Evolutionary conservation across 2,329 filamentous ascomycete species (phyloP).

Genomic region (Ophiostoma sp.): DNA sequence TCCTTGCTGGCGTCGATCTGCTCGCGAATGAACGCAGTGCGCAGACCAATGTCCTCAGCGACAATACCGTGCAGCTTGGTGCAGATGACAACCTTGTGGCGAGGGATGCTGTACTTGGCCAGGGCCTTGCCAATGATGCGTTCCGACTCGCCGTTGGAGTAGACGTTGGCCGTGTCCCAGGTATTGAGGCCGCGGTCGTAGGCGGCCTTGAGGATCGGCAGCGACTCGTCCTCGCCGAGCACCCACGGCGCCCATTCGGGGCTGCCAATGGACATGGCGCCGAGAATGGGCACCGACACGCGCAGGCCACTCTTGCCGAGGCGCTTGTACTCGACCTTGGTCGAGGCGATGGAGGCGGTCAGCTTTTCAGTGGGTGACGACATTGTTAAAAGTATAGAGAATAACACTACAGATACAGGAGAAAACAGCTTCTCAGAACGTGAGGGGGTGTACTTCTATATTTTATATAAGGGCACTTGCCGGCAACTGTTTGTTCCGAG

Average conservation of each 20-base stretch:
- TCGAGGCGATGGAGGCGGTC: slow-evolving; percentile 14
- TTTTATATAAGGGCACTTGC: not conserved
- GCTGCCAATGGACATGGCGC: slow-evolving; percentile 48
- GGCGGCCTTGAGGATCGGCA: slow-evolving; percentile 56
- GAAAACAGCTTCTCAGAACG: not conserved
- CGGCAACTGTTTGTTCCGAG: not conserved
- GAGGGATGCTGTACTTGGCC: slow-evolving; percentile 51
- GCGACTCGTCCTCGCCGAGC: slow-evolving; percentile 38
- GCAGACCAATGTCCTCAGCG: slow-evolving; percentile 39
- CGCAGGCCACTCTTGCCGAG: slow-evolving; percentile 52
- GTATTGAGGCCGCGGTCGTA: slow-evolving; percentile 58
- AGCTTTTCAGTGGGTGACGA: slow-evolving; percentile 10
- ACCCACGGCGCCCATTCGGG: slow-evolving; percentile 46
- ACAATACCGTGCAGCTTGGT: slow-evolving; percentile 53
- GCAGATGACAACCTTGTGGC: slow-evolving; percentile 52
- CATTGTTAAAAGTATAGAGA: slow-evolving; percentile 12
- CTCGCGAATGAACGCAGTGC: slow-evolving; percentile 23
- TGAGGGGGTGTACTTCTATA: not conserved
- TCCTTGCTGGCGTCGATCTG: slow-evolving; percentile 29
- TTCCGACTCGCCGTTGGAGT: slow-evolving; percentile 53
- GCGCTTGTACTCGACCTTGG: slow-evolving; percentile 24
- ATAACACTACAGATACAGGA: not conserved
- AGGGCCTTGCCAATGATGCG: slow-evolving; percentile 53
- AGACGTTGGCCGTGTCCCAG: slow-evolving; percentile 49
- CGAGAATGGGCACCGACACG: slow-evolving; percentile 51